These are phyloP conservation scores for Panicum hallii DNA, from an alignment of 202 grass and related monocot species.

Conservation along the genomic window DNA sequence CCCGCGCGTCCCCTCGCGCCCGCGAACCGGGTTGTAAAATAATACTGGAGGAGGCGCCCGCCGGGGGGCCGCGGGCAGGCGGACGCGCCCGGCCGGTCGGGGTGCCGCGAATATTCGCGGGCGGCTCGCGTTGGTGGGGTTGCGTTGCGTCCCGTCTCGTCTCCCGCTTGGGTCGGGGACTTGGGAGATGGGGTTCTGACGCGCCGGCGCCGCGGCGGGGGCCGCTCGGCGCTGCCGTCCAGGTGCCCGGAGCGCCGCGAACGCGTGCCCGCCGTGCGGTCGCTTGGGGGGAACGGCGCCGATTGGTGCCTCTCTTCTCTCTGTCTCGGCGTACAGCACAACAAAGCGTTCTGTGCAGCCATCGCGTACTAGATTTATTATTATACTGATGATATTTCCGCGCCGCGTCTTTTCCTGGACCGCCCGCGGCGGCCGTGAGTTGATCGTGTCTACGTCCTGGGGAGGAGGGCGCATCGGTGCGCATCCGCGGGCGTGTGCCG, in stretches of 20 bases:
- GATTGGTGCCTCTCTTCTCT: neutral
- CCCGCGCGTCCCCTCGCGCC: neutral
- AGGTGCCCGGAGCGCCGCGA: neutral
- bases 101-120: constrained; percentile 33
- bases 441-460: neutral
- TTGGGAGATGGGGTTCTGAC: neutral
- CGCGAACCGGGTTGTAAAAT: neutral
- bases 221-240: too few relatives aligned
- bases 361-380: too few relatives aligned
- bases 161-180: neutral
- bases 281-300: neutral
- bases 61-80: neutral
- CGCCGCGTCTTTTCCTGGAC: neutral
- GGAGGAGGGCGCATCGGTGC: neutral
- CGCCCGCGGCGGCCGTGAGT: neutral
- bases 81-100: neutral
- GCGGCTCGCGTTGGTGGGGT: too few relatives aligned
- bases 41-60: neutral
- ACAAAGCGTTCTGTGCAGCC: neutral
- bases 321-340: neutral
- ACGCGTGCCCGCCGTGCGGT: neutral
- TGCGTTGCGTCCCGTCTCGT: neutral
- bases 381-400: too few relatives aligned
- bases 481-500: too few relatives aligned
- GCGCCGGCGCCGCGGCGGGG: neutral